Base-by-base conservation (phyloP, 371 early-diverging fungal species). In the Mortierella sp. region DNA sequence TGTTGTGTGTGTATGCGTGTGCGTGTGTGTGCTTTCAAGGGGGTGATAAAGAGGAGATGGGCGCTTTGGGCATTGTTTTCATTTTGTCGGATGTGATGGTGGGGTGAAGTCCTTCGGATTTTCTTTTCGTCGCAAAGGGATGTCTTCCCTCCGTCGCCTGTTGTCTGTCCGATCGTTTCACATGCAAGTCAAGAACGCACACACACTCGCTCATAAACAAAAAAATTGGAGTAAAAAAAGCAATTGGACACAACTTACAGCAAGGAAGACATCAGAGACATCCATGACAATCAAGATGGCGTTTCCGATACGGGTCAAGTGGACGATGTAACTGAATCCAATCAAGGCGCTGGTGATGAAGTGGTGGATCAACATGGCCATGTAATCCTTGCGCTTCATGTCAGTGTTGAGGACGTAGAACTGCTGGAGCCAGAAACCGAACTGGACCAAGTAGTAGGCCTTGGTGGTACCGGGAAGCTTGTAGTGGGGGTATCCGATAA, bases 341-440 rank as follows among this genome's bases (percentile, higher is more conserved):
- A 97, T 89, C 58, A 97, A 84, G 24, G 90, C 76, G 74, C 92
- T 91, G 19, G 97, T 96, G 52, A 96, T 93, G 19, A 95, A 84
- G 82, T 97, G 97, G 89, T 97, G 97, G 26, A 90, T 77, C 16
- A 95, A 76, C 96, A 96, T 95, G 75, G 94, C 94, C 73, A 81
- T 57, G 79, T 95, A 94, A 87, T 97, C 97, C 84, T 94, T 96
- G 83, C 96, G 92, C 72, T 91, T 92, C 84, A 95, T 93, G 75
- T 97, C 96, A 47, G 95, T 90, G 74, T 94, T 92, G 48, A 97
- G 86, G 6, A 93, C 93, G 83, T 94, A 94, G 58, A 95, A 74
- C 87, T 95, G 95, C 74, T 95, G 95, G n/a, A 96, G 74, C 96
- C 96, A 97, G 84, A 92, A 96, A 6, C 94, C 94, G 28, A 93